Conservation (phyloP, 225 moss, liverwort and hornwort genomes). For the Marchantia paleacea region DNA sequence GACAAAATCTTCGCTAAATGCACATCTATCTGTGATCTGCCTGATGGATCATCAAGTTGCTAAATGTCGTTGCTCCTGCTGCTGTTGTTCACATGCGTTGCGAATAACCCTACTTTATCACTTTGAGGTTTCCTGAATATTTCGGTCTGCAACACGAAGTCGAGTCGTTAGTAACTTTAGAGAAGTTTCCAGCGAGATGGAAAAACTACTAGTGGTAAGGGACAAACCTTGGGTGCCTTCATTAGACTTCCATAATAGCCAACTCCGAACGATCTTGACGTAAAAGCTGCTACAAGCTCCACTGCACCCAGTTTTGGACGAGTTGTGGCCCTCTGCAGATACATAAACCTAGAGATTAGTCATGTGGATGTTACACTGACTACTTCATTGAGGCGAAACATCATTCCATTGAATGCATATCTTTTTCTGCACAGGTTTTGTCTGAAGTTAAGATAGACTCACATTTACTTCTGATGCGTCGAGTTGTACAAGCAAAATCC, state of each 20-base stretch:
- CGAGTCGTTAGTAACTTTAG: neutral
- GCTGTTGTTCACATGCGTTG: slow-evolving; percentile 43
- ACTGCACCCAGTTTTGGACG: slow-evolving; percentile 49
- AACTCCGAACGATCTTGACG: slow-evolving; percentile 84
- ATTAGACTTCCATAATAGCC: slow-evolving; percentile 84
- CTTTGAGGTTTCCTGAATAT: slow-evolving; percentile 54
- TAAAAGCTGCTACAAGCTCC: slow-evolving; percentile 88
- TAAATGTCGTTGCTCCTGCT: neutral
- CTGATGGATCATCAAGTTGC: no score
- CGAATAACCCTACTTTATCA: slow-evolving; percentile 58
- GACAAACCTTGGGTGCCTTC: slow-evolving; percentile 75
- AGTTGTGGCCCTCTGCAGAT: slow-evolving; percentile 9
- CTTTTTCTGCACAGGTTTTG: neutral
- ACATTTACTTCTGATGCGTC: slow-evolving; percentile 36
- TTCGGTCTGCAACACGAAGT: slow-evolving; percentile 49
- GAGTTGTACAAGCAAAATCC: slow-evolving; percentile 77
- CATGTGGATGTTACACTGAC: neutral
- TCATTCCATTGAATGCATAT: neutral
- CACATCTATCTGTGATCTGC: neutral
- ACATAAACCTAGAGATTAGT: neutral
- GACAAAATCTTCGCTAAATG: neutral
- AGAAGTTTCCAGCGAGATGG: neutral
- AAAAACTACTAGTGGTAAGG: neutral
- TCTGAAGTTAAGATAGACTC: neutral
- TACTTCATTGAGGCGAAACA: neutral